Base-by-base conservation (phyloP, 306 rosid species). In the Cucurbita ficifolia region DNA sequence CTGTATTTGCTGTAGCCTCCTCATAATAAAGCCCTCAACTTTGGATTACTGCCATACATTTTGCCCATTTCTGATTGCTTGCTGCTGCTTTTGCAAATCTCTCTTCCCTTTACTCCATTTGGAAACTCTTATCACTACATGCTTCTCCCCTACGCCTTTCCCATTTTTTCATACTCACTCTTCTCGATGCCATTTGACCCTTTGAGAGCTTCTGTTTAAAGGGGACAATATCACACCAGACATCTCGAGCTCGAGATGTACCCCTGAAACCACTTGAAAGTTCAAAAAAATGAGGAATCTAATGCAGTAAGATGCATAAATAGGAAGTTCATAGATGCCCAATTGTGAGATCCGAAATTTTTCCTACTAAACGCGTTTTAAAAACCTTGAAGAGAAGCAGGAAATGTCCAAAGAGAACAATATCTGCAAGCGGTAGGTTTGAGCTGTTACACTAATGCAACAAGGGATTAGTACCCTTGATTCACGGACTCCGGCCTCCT, bases 301-400 rank as follows among this genome's bases (percentile, higher is more conserved):
- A 48, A 69, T 50, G 58, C 21, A 48, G 2, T 0, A 5, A 50
- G 6, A 1, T 60, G n/a, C 6, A 36, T 68, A 46, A 22, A 43
- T 69, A 14, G 58, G 43, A 68, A 48, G 42, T 52, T 68, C 56
- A 68, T 42, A 69, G 74, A 69, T 69, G 74, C 45, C 45, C 58
- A 1, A 49, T 29, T 29, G 33, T 29, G 33, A 22, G 24, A 22
- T 22, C n/a, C n/a, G n/a, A n/a, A n/a, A n/a, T n/a, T n/a, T n/a
- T n/a, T n/a, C n/a, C n/a, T n/a, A n/a, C n/a, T n/a, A 2, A 2
- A 29, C 2, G 33, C 4, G 3, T 29, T 29, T 29, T 29, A 29
- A 29, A 29, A 29, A 29, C 33, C 3, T 29, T 29, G 33, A 29
- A 29, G 3, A 29, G 2, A 29, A 29, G 33, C 0, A 29, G 33